A percentile compares a stretch with the other conserved stretches of the same genome.
Evolutionary conservation across 2,329 filamentous ascomycete genomes (phyloP).

Genomic region (Colletotrichum phormii): DNA sequence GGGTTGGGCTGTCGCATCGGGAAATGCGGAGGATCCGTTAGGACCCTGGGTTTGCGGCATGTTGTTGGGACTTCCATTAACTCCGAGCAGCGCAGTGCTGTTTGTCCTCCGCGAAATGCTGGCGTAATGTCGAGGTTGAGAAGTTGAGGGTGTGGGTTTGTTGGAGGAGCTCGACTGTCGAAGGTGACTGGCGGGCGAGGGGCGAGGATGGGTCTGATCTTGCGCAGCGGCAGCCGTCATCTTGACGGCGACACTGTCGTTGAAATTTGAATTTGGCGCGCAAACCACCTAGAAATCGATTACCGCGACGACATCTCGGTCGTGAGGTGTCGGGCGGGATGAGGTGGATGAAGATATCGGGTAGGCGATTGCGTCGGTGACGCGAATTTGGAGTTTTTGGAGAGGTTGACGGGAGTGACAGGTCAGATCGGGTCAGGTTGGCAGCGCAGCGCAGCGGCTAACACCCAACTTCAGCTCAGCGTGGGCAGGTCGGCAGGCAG

Average conservation of each 20-base stretch:
- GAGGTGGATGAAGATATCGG: slow-evolving; percentile 12
- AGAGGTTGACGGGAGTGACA: slow-evolving; percentile 30
- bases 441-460: slow-evolving; percentile 8
- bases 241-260: slow-evolving; percentile 10
- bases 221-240: slow-evolving; percentile 33
- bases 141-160: slow-evolving; percentile 27
- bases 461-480: slow-evolving; percentile 14
- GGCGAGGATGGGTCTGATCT: slow-evolving; percentile 24
- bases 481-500: neutral
- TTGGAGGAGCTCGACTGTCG: slow-evolving; percentile 33
- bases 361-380: slow-evolving; percentile 33
- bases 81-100: slow-evolving; percentile 35
- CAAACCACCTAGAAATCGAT: slow-evolving; percentile 22
- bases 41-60: slow-evolving; percentile 29
- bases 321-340: slow-evolving; percentile 22
- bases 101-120: slow-evolving; percentile 34
- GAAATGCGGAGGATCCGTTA: slow-evolving; percentile 27
- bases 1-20: slow-evolving; percentile 32
- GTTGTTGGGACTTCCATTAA: slow-evolving; percentile 32
- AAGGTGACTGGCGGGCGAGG: slow-evolving; percentile 29
- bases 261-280: slow-evolving; percentile 14
- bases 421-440: slow-evolving; percentile 12
- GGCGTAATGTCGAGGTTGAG: slow-evolving; percentile 31
- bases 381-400: slow-evolving; percentile 37
- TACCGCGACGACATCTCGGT: slow-evolving; percentile 32